Evolutionary conservation across 257 asterid genomes (phyloP), one percentile per base, ranked within the genome.

Genomic region (Linaria vulgaris): DNA sequence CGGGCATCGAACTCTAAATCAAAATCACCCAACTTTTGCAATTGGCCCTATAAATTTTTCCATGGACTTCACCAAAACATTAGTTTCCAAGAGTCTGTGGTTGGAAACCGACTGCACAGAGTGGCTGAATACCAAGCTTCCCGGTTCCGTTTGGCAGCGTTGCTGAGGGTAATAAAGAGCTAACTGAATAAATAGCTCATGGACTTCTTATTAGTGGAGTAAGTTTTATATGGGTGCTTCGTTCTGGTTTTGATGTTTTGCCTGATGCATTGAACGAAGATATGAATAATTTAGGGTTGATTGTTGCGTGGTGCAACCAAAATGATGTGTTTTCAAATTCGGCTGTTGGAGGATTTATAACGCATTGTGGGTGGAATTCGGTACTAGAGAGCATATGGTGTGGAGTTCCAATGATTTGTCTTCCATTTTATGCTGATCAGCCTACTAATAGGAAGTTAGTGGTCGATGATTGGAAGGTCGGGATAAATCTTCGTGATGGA

Each of bases 111-210:
- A 74, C 24, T 78, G 79, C 71, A 31, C 66, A 7, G 31, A 55
- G 7, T 79, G 82, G 79, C 78, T 80, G 19, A 66, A 65, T 30
- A 23, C 64, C 60, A 73, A 76, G 46, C 72, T 80, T 8, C 31
- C 30, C 0, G 66, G 74, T 30, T 76, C 82, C 85, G 0, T 74
- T 80, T 60, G 85, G 85, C 19, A 80, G 85, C 61, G 12, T 76
- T 1, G 72, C 58, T 30, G 4, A 27, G 6, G 6, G 34, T 27
- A 27, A 27, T 27, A 27, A 27, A 27, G 34, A 27, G 34, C 34
- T 63, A 3, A 59, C 64, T 10, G 56, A 50, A 23, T 80, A 76
- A 58, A 64, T 76, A 37, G 78, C 80, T 34, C 54, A 74, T 20
- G 85, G 85, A 25, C 74, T 81, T 64, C 46, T 72, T 6, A 27